Evolutionary conservation across 306 rosid genomes (phyloP).

Genomic region (Quercus glauca): DNA sequence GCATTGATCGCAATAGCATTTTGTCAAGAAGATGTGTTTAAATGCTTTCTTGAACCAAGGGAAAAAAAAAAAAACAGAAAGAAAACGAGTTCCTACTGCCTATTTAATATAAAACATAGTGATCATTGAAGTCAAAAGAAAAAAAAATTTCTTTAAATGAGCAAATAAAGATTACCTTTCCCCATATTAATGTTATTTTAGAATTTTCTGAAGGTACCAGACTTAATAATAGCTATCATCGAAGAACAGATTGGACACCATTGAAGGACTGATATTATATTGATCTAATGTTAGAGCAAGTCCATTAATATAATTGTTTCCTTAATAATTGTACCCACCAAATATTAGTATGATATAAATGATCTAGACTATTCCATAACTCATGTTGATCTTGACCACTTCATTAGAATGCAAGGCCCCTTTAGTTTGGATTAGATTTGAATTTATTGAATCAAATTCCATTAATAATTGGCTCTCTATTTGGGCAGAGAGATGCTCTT

Average conservation of each 20-base stretch:
- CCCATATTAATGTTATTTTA: neutral
- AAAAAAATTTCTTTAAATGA: neutral
- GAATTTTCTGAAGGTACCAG: slow-evolving; percentile 31
- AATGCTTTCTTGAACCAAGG: neutral
- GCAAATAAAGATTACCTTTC: neutral
- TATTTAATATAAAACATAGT: neutral
- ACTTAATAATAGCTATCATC: slow-evolving; percentile 21
- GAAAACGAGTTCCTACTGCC: neutral
- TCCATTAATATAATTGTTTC: too few species aligned
- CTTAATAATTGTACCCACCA: too few species aligned
- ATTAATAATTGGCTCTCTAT: too few species aligned
- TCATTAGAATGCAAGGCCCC: too few species aligned
- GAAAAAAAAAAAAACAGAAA: neutral
- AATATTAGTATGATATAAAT: too few species aligned
- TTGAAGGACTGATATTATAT: slow-evolving; percentile 35
- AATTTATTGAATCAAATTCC: too few species aligned
- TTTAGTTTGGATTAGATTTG: too few species aligned
- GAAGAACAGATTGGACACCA: slow-evolving; percentile 50
- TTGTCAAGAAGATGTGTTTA: neutral
- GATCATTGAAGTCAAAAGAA: slow-evolving; percentile 3
- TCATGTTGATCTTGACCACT: too few species aligned
- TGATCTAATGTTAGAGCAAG: too few species aligned
- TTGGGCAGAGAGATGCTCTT: too few species aligned
- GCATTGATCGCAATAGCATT: neutral
- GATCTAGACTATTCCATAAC: too few species aligned